A percentile compares a stretch with the other conserved stretches of the same genome.
These are phyloP conservation scores for Tetracladium marchalianum DNA, from an alignment of 495 filamentous ascomycete genomes.

Conservation along the genomic window DNA sequence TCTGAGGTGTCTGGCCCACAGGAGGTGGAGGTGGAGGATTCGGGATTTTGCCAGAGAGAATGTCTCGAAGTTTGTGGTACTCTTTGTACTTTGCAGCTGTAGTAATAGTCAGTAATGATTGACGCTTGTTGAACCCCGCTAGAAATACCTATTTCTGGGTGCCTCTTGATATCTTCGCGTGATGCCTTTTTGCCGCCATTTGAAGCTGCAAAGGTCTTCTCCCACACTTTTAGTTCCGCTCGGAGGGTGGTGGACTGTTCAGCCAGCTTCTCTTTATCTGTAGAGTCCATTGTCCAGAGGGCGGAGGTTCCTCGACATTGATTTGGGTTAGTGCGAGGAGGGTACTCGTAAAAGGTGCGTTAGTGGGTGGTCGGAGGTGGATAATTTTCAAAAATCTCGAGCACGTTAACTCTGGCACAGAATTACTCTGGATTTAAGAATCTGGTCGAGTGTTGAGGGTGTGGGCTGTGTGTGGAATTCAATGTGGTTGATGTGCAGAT, in stretches of 20 bases:
- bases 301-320: neutral
- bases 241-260: conserved; percentile 43
- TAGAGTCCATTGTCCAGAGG: conserved; percentile 30
- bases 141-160: conserved; percentile 64
- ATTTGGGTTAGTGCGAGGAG: neutral
- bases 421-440: no score
- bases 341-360: neutral
- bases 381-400: no score
- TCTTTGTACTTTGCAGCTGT: conserved; percentile 84
- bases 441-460: no score
- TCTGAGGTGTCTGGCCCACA: conserved; percentile 18
- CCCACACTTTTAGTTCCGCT: conserved; percentile 77
- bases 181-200: conserved; percentile 69
- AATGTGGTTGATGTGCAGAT: no score
- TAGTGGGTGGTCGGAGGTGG: no score
- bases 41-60: conserved; percentile 39
- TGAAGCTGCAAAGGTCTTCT: conserved; percentile 58
- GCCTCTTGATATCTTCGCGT: conserved; percentile 78
- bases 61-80: conserved; percentile 64
- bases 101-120: neutral
- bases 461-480: no score
- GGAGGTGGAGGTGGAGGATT: conserved; percentile 23
- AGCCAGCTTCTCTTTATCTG: conserved; percentile 28
- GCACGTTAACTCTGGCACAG: no score
- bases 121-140: neutral